Evolutionary conservation across 345 rosid genomes (phyloP), one percentile per base, ranked within the genome.

Genomic region (Acer negundo): DNA sequence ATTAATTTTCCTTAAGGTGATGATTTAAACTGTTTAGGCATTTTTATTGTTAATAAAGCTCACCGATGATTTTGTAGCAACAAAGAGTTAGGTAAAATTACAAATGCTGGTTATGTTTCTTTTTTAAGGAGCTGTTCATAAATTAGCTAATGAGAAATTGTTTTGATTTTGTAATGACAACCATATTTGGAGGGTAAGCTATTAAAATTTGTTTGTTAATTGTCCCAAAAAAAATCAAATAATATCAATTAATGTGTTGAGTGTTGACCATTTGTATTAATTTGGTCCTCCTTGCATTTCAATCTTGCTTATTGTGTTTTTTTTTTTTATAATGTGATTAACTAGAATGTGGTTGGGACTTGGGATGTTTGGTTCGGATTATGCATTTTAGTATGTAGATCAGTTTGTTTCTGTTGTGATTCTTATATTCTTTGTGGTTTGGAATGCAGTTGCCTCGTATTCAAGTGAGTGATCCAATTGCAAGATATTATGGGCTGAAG

Each of bases 401-500:
- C 8, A 58, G 16, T 58, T 46, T 72, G 28, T 28, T 16, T 53
- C 58, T 16, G 58, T 16, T 53, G 8, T 17, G 74, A 35, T 67
- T 67, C 51, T 67, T 31, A n/a, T 77, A 44, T 71, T 40, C 6
- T 68, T 53, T 44, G 70, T 3, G 62, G 12, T n/a, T 51, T 58
- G 69, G 75, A 68, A 23, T 73, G 69, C 83, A 90, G 92, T 84
- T 90, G 70, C 94, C 94, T 12, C 87, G 92, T n/a, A 90, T 90
- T 23, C 92, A 90, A 81, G 85, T 87, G 67, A 87, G 77, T 6
- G 92, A 90, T 88, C 94, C 94, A 22, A 77, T 90, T 26, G 91
- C 94, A 23, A 87, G 90, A 82, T 90, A 90, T 82, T 90, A 83
- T 65, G 90, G 94, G 62, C 81, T 88, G 66, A 90, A 84, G 85